Conservation (phyloP, 2,329 filamentous ascomycete species). For the Acephala macrosclerotiorum region DNA sequence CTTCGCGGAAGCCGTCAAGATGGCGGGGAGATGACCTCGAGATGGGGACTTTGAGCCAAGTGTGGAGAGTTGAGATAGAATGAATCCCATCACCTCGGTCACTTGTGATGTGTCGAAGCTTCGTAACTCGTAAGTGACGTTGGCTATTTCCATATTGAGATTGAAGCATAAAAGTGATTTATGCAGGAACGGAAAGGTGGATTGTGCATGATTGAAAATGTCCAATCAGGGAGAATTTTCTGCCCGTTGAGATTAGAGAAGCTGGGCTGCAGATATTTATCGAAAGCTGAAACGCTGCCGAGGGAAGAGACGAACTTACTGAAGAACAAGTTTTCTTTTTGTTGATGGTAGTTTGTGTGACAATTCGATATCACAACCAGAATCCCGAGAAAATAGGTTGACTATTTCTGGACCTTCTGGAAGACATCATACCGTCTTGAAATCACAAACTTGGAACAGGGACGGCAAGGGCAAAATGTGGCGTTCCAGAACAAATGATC, state of each 20-base stretch:
- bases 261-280: constrained; percentile 11
- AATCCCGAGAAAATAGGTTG: not conserved
- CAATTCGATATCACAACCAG: not conserved
- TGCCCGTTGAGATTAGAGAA: constrained; percentile 6
- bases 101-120: constrained; percentile 1
- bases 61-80: not conserved
- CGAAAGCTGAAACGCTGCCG: constrained; percentile 9
- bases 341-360: not conserved
- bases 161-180: constrained; percentile 9
- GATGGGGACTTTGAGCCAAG: not conserved
- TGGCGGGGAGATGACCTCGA: not conserved
- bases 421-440: constrained; percentile 5
- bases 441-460: not conserved
- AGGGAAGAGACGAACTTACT: not conserved
- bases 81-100: not conserved
- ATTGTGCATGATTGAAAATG: not conserved
- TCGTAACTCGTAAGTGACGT: not conserved
- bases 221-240: constrained; percentile 11
- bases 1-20: not conserved
- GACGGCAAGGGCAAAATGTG: not conserved
- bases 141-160: constrained; percentile 5
- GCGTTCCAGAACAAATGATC: constrained; percentile 2
- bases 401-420: constrained; percentile 14
- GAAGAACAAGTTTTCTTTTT: not conserved
- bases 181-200: constrained; percentile 3